Percentiles rank a stretch among this genome's conserved stretches.
phyloP scores from a whole-genome alignment of 495 filamentous ascomycete genomes.

The Clohesyomyces aquaticus region DNA sequence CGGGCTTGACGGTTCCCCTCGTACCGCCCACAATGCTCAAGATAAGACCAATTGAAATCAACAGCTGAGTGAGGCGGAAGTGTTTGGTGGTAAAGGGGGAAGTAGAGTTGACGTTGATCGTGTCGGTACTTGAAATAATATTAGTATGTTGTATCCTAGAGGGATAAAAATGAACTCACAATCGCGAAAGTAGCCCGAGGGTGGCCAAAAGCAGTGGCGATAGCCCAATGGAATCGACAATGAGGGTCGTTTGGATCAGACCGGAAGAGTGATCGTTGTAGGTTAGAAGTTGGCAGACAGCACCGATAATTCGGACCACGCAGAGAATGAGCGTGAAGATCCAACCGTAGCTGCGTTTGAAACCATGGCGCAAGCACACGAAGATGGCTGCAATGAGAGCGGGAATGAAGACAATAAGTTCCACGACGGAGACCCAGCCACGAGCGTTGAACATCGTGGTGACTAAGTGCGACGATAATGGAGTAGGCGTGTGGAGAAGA shows the following conservation, averaged over 20 bases:
- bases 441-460: conserved; percentile 1
- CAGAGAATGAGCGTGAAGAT: conserved; percentile 41
- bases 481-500: too few species aligned
- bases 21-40: conserved; percentile 40
- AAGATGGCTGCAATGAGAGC: conserved; percentile 11
- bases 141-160: conserved; percentile 1
- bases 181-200: conserved; percentile 36
- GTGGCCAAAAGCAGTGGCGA: conserved; percentile 40
- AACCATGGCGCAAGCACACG: conserved; percentile 40
- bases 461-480: background rate
- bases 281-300: conserved; percentile 29
- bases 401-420: conserved; percentile 30
- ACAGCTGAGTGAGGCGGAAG: conserved; percentile 36
- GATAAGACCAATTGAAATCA: conserved; percentile 39
- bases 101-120: conserved; percentile 16
- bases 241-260: conserved; percentile 34
- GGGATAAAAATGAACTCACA: conserved; percentile 22
- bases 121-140: conserved; percentile 13
- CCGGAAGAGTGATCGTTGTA: conserved; percentile 15
- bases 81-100: conserved; percentile 15
- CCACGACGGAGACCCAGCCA: conserved; percentile 15
- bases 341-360: conserved; percentile 37
- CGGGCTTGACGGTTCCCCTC: conserved; percentile 10
- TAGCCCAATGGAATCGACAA: conserved; percentile 41
- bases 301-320: conserved; percentile 34